Base-by-base conservation (phyloP, 2,329 filamentous ascomycete species). In the Penicillium hesseltinei region DNA sequence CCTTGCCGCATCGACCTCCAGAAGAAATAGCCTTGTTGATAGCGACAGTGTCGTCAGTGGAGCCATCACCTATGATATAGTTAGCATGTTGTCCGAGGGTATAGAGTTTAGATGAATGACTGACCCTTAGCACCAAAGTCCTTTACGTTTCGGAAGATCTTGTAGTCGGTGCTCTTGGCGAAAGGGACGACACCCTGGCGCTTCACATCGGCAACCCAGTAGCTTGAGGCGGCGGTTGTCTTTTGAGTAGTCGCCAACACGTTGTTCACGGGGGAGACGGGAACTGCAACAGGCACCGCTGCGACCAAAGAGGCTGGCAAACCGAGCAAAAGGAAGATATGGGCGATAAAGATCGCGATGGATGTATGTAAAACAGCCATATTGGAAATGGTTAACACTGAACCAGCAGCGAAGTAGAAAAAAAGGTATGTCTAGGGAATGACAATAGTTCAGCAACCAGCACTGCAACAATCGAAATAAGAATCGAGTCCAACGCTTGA, bases 11-110 rank as follows among this genome's bases (percentile, higher is more conserved):
- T 43, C 93, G 89, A 66, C 82, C 81, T 29, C 91, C 91, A n/a
- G 85, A 84, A 5, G 84, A 81, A 68, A 97, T 89, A 62, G 92
- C 92, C 40, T 78, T 74, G 78, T 96, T 97, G 82, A 97, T 96
- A 55, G 92, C 91, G 0, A 76, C 87, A 0, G 92, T 96, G 71
- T 97, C 92, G 72, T 97, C 93, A 27, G 88, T 89, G 0, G 78
- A 74, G 15, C 87, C 87, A 65, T 88, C 84, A 62, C 84, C 84
- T 75, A 67, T 69, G 47, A 51, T 72, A 70, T 49, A n/a, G 60
- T 69, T 50, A 71, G 62, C 43, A 58, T 73, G 19, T 6, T 9
- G 4, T 0, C 15, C 17, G 4, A 6, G 9, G 3, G 33, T 3
- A 10, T n/a, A 13, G 19, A 8, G 15, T 9, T 8, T 17, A 3